Conservation (phyloP, 768 basidiomycete species). For the Hortiboletus flavorubellus region DNA sequence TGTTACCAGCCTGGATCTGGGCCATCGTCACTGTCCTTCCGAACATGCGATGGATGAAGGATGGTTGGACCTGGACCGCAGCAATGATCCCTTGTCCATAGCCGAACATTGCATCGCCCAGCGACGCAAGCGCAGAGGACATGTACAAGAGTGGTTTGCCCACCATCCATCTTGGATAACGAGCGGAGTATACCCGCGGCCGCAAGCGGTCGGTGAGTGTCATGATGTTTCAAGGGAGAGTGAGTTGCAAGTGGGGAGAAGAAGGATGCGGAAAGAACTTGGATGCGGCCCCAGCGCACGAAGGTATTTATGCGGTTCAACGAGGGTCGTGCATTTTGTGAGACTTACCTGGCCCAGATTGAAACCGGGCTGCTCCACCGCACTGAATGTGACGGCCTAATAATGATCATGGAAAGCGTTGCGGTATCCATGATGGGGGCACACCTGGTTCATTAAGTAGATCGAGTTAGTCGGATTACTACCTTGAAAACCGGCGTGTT, state of each 20-base stretch:
- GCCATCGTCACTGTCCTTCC: slow-evolving; percentile 41
- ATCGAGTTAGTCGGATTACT: background rate
- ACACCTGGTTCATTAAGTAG: background rate
- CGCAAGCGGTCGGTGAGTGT: slow-evolving; percentile 29
- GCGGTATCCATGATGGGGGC: background rate
- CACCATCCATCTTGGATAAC: slow-evolving; percentile 53
- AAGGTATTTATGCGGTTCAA: slow-evolving; percentile 24
- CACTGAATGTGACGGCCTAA: background rate
- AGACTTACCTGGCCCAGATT: slow-evolving; percentile 19
- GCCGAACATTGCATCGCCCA: slow-evolving; percentile 57
- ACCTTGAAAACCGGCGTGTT: background rate
- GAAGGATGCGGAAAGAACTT: background rate
- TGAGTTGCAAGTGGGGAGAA: background rate
- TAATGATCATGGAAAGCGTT: background rate
- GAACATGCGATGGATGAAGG: slow-evolving; percentile 49
- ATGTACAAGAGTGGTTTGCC: slow-evolving; percentile 47
- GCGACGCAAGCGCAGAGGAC: slow-evolving; percentile 50
- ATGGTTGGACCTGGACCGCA: slow-evolving; percentile 49
- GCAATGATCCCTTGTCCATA: slow-evolving; percentile 54
- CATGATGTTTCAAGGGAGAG: slow-evolving; percentile 19
- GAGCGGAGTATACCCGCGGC: slow-evolving; percentile 39
- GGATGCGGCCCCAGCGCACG: background rate
- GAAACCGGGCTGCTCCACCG: slow-evolving; percentile 14
- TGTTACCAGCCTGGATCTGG: slow-evolving; percentile 41
- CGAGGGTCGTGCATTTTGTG: background rate